A percentile compares a stretch with the other conserved stretches of the same genome.
These are phyloP conservation scores for Fraxinus sp. DNA, from an alignment of 305 asterid genomes.

Conservation along the genomic window DNA sequence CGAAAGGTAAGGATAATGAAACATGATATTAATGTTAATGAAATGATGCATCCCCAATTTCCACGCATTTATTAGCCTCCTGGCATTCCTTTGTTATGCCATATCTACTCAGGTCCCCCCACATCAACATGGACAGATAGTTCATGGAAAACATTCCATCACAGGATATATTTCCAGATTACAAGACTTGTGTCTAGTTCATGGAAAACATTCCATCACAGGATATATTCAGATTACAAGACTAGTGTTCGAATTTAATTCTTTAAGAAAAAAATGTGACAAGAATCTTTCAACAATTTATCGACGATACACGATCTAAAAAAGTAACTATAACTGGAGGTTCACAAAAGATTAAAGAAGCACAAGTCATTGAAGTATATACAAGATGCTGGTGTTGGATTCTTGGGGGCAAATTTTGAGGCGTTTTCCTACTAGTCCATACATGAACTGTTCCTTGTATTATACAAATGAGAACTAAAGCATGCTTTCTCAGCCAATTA, in stretches of 20 bases:
- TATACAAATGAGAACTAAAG: neutral
- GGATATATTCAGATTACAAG: neutral
- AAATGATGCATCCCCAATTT: neutral
- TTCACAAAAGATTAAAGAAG: neutral
- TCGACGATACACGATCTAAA: neutral
- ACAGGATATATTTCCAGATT: neutral
- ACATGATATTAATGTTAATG: neutral
- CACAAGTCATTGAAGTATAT: neutral
- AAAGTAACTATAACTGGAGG: neutral
- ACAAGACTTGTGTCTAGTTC: neutral
- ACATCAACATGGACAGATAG: neutral
- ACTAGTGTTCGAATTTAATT: neutral
- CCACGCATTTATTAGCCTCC: neutral
- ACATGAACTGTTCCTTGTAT: neutral
- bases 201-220: neutral
- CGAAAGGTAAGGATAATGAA: neutral
- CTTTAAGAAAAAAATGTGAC: neutral
- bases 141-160: neutral
- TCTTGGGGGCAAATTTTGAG: neutral
- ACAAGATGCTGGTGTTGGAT: neutral
- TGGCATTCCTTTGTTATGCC: neutral
- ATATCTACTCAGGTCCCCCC: neutral
- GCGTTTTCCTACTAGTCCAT: neutral
- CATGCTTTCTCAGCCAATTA: neutral
- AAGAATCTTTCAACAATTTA: neutral